A percentile compares a stretch with the other conserved stretches of the same genome.
Conservation (phyloP, 2,329 filamentous ascomycete genomes). For the Hypocreales sp. region DNA sequence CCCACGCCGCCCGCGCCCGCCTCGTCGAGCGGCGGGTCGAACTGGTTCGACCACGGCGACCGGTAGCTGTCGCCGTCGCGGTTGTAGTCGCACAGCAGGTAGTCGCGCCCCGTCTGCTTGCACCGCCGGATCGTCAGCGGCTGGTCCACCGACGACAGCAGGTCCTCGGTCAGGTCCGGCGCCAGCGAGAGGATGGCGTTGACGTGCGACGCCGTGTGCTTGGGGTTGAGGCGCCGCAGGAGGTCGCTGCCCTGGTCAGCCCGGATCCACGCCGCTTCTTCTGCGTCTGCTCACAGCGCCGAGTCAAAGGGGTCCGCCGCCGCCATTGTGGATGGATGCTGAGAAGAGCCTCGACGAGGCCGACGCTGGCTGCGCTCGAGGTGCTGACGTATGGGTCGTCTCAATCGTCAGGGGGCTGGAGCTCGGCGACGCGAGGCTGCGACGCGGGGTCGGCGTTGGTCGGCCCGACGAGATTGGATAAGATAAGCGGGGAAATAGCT, state of each 20-base stretch:
- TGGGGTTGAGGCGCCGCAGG: constrained; percentile 91
- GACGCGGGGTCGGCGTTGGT: too few species aligned
- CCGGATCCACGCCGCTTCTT: not conserved
- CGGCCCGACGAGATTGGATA: too few species aligned
- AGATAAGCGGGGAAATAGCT: too few species aligned
- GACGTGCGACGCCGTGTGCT: constrained; percentile 78
- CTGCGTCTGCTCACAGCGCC: constrained; percentile 43
- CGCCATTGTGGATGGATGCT: not conserved
- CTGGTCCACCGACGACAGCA: constrained; percentile 94
- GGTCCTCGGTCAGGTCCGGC: constrained; percentile 88
- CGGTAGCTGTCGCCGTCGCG: constrained; percentile 96
- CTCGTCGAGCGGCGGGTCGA: constrained; percentile 73
- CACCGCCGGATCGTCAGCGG: constrained; percentile 78
- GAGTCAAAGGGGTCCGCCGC: constrained; percentile 53
- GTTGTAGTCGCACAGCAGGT: constrained; percentile 98
- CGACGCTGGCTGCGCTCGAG: too few species aligned
- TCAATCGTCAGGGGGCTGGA: too few species aligned
- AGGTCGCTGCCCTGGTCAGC: constrained; percentile 53
- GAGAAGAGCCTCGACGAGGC: too few species aligned
- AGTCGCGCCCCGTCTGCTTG: constrained; percentile 80
- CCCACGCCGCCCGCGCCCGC: constrained; percentile 38
- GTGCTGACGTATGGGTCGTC: too few species aligned
- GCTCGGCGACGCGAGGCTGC: too few species aligned
- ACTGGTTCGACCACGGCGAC: constrained; percentile 98
- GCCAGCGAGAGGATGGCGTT: constrained; percentile 76